Base-by-base conservation (phyloP, 2,329 filamentous ascomycete genomes). In the Fusarium duplospermum region DNA sequence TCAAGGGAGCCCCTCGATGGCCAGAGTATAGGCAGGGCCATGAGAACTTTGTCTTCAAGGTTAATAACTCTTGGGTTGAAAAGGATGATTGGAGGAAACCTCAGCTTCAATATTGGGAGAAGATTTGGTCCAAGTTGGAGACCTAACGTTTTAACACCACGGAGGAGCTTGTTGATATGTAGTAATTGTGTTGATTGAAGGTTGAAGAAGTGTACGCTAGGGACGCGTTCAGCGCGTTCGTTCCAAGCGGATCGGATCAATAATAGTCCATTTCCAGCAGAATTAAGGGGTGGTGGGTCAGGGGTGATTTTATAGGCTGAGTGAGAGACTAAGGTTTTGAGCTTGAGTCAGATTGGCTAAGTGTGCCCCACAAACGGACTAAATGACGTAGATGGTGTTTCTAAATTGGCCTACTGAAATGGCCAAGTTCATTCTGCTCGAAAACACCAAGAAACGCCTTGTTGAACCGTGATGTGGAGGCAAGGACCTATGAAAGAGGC, bases 381-480 rank as follows among this genome's bases (percentile, higher is more conserved):
- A 9, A 9, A 16, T 47, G 42, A 47, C 42, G 42, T 47, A 27
- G 14, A 1, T 27, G 14, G 8, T 22, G 9, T 27, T 47, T 27
- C 22, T 6, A 10, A 6, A 9, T 47, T n/a, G n/a, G n/a, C n/a
- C n/a, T n/a, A n/a, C n/a, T n/a, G n/a, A n/a, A n/a, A n/a, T n/a
- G n/a, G n/a, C n/a, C n/a, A n/a, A n/a, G n/a, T n/a, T n/a, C 22
- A 11, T 50, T 11, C 27, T 18, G 2, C 3, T 16, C 3, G 4
- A 18, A 3, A 47, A 18, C 42, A 27, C 14, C 45, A 50, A 1
- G 27, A 18, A 0, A 18, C 1, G 1, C 3, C 1, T 14, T 2
- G 2, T 6, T 27, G 14, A 9, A 27, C 22, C 22, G 10, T 9
- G 0, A 3, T 4, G 0, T 1, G 16, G 4, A 6, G 10, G 14